Evolutionary conservation across 352 stramenopile genomes (phyloP).

Genomic region (Thraustochytrium striatum): DNA sequence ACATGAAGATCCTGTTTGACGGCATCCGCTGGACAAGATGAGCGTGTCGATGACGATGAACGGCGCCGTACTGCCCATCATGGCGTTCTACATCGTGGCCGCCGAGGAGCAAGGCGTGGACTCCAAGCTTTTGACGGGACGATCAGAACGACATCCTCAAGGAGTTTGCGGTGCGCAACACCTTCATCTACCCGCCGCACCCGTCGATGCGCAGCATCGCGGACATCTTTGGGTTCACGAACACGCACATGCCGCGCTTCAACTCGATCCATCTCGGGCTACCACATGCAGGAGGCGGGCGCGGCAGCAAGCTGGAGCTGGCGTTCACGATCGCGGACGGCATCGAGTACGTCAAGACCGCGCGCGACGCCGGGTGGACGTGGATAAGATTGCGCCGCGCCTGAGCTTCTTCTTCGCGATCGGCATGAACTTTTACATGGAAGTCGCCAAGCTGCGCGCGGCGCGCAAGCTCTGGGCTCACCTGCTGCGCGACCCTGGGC

Average conservation of each 20-base stretch:
- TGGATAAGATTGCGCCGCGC: conserved; percentile 83
- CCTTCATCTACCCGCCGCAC: conserved; percentile 93
- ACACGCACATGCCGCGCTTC: conserved; percentile 91
- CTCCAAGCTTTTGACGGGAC: conserved; percentile 79
- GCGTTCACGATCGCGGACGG: conserved; percentile 95
- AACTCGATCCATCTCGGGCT: conserved; percentile 98
- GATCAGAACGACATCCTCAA: conserved; percentile 98
- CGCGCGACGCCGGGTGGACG: conserved; percentile 83
- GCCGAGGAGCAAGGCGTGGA: conserved; percentile 89
- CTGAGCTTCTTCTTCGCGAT: conserved; percentile 97
- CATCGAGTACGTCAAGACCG: conserved; percentile 89
- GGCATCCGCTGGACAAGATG: conserved; percentile 91
- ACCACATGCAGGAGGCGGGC: no score
- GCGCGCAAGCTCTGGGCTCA: conserved; percentile 86
- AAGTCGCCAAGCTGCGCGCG: conserved; percentile 89
- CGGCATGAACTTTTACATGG: conserved; percentile 95
- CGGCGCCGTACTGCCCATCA: conserved; percentile 87
- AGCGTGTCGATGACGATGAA: conserved; percentile 99
- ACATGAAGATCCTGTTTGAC: conserved; percentile 93
- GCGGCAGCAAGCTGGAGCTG: conserved; percentile 86
- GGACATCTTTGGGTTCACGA: conserved; percentile 94
- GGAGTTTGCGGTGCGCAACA: conserved; percentile 93
- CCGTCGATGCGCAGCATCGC: conserved; percentile 88
- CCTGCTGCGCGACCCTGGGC: conserved; percentile 85
- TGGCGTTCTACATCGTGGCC: conserved; percentile 93